Percentiles rank a stretch among this genome's conserved stretches.
Conservation (phyloP, 352 stramenopile species). For the Nothophytophthora sp. region DNA sequence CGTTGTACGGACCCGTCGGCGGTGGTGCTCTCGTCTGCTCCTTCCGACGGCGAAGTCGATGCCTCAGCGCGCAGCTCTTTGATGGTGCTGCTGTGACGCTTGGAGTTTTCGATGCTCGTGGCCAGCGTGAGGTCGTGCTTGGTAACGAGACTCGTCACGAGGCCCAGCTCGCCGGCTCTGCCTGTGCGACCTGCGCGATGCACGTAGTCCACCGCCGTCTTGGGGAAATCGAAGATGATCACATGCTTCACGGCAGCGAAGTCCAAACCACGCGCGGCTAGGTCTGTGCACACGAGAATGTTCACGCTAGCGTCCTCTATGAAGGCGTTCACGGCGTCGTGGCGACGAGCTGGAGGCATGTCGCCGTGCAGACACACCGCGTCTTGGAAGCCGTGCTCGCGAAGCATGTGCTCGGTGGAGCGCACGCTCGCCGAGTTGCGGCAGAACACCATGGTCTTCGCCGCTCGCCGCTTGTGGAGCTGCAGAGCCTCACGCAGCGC, state of each 20-base stretch:
- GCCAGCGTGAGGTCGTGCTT: slow-evolving; percentile 69
- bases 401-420: slow-evolving; percentile 83
- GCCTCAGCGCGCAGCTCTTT: slow-evolving; percentile 46
- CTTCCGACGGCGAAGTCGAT: not conserved
- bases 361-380: slow-evolving; percentile 75
- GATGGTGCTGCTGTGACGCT: slow-evolving; percentile 53
- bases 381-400: slow-evolving; percentile 63
- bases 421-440: slow-evolving; percentile 70
- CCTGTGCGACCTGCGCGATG: slow-evolving; percentile 87
- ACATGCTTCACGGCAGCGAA: slow-evolving; percentile 89
- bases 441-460: slow-evolving; percentile 81
- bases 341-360: slow-evolving; percentile 58
- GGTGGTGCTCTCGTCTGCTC: slow-evolving; percentile 3
- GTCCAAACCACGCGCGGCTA: slow-evolving; percentile 93
- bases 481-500: slow-evolving; percentile 60
- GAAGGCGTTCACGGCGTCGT: slow-evolving; percentile 65
- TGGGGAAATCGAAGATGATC: slow-evolving; percentile 94
- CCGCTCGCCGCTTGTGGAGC: slow-evolving; percentile 33
- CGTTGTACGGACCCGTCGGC: not conserved
- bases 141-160: slow-evolving; percentile 78
- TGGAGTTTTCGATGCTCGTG: slow-evolving; percentile 67
- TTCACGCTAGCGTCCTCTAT: slow-evolving; percentile 34
- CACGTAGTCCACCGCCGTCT: slow-evolving; percentile 93
- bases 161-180: slow-evolving; percentile 51
- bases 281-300: slow-evolving; percentile 93